phyloP scores from a whole-genome alignment of 495 filamentous ascomycete genomes.

The Neurospora africana region DNA sequence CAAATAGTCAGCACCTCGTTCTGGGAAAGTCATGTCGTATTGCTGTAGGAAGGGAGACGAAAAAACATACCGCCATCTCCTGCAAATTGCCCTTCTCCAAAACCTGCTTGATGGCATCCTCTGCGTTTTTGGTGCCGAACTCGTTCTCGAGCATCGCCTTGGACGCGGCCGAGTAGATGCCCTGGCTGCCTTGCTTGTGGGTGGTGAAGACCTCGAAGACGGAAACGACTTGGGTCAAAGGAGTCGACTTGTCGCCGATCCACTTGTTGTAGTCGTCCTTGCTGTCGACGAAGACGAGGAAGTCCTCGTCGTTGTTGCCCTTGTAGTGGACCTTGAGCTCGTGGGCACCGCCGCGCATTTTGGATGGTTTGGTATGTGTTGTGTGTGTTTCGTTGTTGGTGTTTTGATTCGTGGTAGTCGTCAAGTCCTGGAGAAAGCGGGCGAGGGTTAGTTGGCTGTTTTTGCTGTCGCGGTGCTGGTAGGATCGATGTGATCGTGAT shows the following conservation, averaged over 20 bases:
- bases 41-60: too few relatives aligned
- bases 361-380: conserved; percentile 25
- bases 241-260: conserved; percentile 67
- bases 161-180: conserved; percentile 63
- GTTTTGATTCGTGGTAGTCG: neutral
- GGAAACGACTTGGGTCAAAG: conserved; percentile 75
- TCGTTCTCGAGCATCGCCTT: conserved; percentile 67
- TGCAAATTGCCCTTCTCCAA: conserved; percentile 65
- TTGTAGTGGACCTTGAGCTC: conserved; percentile 83
- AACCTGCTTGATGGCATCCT: conserved; percentile 70
- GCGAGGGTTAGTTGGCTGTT: neutral
- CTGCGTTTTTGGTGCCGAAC: conserved; percentile 70
- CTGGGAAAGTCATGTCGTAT: too few relatives aligned
- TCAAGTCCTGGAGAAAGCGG: neutral
- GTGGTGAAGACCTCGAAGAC: conserved; percentile 86
- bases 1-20: too few relatives aligned
- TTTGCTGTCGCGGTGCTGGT: neutral
- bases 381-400: neutral
- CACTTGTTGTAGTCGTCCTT: conserved; percentile 62
- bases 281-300: conserved; percentile 81
- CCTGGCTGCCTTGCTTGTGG: conserved; percentile 85
- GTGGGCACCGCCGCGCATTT: conserved; percentile 69
- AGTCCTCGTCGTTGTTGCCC: conserved; percentile 74
- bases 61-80: conserved; percentile 48
- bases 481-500: neutral